These are phyloP conservation scores for Kodamaea suecica DNA, from an alignment of 1,139 yeast genomes.

Conservation along the genomic window DNA sequence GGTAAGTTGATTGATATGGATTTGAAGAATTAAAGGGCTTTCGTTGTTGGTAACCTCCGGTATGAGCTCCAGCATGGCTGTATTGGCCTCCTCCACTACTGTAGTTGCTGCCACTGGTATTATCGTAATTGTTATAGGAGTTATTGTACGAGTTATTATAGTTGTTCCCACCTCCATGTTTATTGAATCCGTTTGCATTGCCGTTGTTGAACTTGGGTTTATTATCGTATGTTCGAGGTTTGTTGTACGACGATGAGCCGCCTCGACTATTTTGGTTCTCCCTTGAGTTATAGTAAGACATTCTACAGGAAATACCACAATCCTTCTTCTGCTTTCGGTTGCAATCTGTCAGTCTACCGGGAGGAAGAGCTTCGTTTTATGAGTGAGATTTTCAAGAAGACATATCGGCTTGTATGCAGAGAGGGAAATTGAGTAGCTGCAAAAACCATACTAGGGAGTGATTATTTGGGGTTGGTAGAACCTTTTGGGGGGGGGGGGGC, in stretches of 20 bases:
- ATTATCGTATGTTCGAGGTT: slow-evolving; percentile 4
- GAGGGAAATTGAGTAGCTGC: too few species aligned
- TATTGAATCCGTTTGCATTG: slow-evolving; percentile 3
- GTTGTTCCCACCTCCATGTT: neutral
- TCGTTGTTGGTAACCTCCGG: slow-evolving; percentile 2
- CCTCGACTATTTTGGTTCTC: slow-evolving; percentile 4
- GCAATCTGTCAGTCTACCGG: too few species aligned
- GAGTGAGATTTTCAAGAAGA: too few species aligned
- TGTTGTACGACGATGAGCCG: slow-evolving; percentile 6
- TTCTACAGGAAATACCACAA: slow-evolving; percentile 1
- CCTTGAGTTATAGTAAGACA: slow-evolving; percentile 14
- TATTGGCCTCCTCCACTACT: too few species aligned
- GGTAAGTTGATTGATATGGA: slow-evolving; percentile 5
- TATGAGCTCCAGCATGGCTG: slow-evolving; percentile 1
- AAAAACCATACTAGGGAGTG: too few species aligned
- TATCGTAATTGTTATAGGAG: neutral
- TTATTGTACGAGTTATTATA: neutral
- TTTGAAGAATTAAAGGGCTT: slow-evolving; percentile 3
- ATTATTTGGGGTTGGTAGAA: too few species aligned
- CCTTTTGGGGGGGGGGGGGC: too few species aligned
- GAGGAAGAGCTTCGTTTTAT: slow-evolving; percentile 1
- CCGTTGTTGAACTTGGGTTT: slow-evolving; percentile 5
- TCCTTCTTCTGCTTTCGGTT: too few species aligned
- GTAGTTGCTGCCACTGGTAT: too few species aligned
- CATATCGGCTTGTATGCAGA: too few species aligned